A percentile compares a stretch with the other conserved stretches of the same genome.
phyloP scores from a whole-genome alignment of 257 asterid species.

The Gentiana dahurica region DNA sequence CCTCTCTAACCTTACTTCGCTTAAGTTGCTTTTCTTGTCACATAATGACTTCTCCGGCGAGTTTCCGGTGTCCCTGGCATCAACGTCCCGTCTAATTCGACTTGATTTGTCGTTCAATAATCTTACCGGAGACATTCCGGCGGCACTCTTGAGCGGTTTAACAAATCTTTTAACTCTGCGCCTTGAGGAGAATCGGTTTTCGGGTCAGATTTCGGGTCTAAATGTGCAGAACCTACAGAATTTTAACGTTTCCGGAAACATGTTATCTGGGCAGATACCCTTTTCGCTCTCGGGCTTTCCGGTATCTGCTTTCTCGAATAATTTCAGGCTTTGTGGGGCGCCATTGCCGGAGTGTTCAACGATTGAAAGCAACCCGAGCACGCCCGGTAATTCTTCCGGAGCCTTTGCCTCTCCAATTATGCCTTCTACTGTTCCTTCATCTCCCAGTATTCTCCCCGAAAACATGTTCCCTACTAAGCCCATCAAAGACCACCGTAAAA shows the following conservation, averaged over 20 bases:
- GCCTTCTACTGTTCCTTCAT: conserved; percentile 32
- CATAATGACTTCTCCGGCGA: conserved; percentile 59
- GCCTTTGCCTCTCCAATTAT: conserved; percentile 41
- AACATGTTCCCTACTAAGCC: conserved; percentile 22
- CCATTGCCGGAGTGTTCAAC: conserved; percentile 44
- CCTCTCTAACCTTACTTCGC: conserved; percentile 45
- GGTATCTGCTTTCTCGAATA: conserved; percentile 34
- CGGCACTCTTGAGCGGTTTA: conserved; percentile 19
- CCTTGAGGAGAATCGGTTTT: conserved; percentile 50
- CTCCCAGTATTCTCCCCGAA: conserved; percentile 44
- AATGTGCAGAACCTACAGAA: conserved; percentile 44
- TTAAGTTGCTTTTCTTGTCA: conserved; percentile 54
- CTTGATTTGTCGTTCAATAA: conserved; percentile 72
- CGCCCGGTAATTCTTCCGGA: conserved; percentile 29
- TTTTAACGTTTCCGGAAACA: conserved; percentile 66
- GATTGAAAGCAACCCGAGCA: conserved; percentile 27
- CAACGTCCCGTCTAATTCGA: conserved; percentile 41
- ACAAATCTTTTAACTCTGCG: conserved; percentile 53
- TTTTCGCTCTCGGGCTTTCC: conserved; percentile 46
- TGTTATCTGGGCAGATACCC: conserved; percentile 43
- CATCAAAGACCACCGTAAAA: conserved; percentile 10
- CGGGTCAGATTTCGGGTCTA: conserved; percentile 43
- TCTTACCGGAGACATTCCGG: conserved; percentile 50
- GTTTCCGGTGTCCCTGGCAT: conserved; percentile 31
- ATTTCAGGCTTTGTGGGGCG: conserved; percentile 45